Percentiles rank a stretch among this genome's conserved stretches.
phyloP scores from a whole-genome alignment of 1,139 yeast genomes.

The Taphrina wiesneri region DNA sequence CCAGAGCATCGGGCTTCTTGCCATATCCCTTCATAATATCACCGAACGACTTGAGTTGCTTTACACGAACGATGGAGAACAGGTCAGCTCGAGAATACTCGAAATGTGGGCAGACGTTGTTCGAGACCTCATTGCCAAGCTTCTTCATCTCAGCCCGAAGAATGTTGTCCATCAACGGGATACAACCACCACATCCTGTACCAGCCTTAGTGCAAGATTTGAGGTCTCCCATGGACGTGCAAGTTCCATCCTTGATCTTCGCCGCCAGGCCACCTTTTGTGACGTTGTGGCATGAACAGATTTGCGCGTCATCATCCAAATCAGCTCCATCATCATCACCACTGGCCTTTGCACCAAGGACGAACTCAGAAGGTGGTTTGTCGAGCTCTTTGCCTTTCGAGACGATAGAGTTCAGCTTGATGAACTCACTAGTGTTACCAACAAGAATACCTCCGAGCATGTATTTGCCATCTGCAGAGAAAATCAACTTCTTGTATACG shows the following conservation, averaged over 20 bases:
- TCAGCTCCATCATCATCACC: constrained; percentile 44
- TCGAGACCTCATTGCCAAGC: constrained; percentile 45
- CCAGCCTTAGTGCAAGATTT: constrained; percentile 47
- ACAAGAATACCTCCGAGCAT: constrained; percentile 47
- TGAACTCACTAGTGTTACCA: constrained; percentile 45
- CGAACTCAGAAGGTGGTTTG: constrained; percentile 44
- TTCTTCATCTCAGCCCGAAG: constrained; percentile 46
- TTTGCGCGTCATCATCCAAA: constrained; percentile 46
- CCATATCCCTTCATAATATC: constrained; percentile 45
- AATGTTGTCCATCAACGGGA: constrained; percentile 46
- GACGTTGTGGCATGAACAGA: constrained; percentile 47
- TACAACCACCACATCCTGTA: constrained; percentile 48
- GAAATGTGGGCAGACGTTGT: constrained; percentile 45
- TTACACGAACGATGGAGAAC: constrained; percentile 46
- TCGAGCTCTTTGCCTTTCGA: constrained; percentile 44
- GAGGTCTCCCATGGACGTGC: constrained; percentile 44
- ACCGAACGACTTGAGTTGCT: constrained; percentile 43
- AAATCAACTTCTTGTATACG: constrained; percentile 45
- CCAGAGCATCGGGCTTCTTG: constrained; percentile 42
- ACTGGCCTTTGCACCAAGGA: constrained; percentile 42
- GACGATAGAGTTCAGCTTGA: constrained; percentile 44
- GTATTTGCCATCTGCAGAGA: constrained; percentile 46
- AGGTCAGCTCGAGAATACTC: constrained; percentile 46
- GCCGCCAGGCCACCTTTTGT: constrained; percentile 44
- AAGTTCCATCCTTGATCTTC: constrained; percentile 44